Evolutionary conservation across 495 filamentous ascomycete genomes (phyloP).

Genomic region (Bacidia gigantensis): DNA sequence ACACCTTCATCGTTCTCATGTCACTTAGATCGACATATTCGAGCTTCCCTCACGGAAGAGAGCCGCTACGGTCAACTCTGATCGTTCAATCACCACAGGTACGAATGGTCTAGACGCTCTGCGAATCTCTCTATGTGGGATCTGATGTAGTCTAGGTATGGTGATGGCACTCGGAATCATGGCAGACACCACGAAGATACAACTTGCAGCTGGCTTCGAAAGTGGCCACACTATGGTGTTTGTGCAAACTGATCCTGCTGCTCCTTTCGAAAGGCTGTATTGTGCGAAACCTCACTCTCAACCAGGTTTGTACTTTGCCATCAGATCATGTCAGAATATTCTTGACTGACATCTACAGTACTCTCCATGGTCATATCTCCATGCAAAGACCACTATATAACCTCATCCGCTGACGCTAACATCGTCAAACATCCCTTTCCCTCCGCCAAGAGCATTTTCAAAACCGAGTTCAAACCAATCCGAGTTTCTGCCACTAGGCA

Average conservation of each 20-base stretch:
- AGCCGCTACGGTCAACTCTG: constrained; percentile 48
- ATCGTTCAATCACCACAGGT: constrained; percentile 43
- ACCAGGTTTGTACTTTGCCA: constrained; percentile 30
- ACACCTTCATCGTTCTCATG: neutral
- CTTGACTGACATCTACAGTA: constrained; percentile 24
- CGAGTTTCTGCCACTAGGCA: constrained; percentile 66
- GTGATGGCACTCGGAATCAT: constrained; percentile 65
- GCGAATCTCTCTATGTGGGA: neutral
- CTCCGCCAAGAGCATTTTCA: constrained; percentile 14
- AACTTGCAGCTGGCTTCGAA: constrained; percentile 70
- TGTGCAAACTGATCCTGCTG: constrained; percentile 22
- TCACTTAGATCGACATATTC: constrained; percentile 62
- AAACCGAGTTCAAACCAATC: constrained; percentile 30
- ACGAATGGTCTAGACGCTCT: neutral
- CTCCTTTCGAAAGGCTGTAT: constrained; percentile 52
- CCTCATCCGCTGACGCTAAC: constrained; percentile 68
- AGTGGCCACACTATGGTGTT: constrained; percentile 60
- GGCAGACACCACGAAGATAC: constrained; percentile 22
- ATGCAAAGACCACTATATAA: constrained; percentile 48
- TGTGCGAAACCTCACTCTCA: constrained; percentile 57
- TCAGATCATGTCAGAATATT: neutral
- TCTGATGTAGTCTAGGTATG: constrained; percentile 43
- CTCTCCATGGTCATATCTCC: constrained; percentile 61
- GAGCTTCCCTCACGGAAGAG: constrained; percentile 62
- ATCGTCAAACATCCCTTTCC: constrained; percentile 51